These are phyloP conservation scores for Penicillium sp. DNA, from an alignment of 2,329 filamentous ascomycete genomes.

Conservation along the genomic window DNA sequence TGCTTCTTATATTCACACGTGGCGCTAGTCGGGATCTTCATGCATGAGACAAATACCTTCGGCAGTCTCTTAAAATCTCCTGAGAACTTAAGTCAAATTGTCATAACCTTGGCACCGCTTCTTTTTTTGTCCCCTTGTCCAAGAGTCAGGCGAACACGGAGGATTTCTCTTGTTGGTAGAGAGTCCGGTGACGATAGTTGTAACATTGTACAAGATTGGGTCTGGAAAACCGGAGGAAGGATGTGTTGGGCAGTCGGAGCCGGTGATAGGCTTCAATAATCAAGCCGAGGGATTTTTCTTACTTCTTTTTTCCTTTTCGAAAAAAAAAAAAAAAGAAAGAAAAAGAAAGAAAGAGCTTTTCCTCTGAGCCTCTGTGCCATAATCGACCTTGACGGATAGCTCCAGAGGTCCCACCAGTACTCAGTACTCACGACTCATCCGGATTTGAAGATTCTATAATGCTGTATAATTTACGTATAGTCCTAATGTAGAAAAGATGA, in stretches of 20 bases:
- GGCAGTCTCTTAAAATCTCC: constrained; percentile 3
- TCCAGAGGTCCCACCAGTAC: neutral
- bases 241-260: constrained; percentile 12
- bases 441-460: neutral
- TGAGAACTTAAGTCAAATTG: neutral
- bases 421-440: neutral
- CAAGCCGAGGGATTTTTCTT: constrained; percentile 1
- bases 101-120: neutral
- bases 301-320: neutral
- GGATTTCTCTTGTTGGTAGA: neutral
- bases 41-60: constrained; percentile 25
- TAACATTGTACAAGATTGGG: constrained; percentile 11
- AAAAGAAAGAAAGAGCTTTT: constrained; percentile 6
- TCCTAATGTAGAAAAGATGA: neutral
- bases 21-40: constrained; percentile 40
- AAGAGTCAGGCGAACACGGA: constrained; percentile 8
- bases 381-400: neutral
- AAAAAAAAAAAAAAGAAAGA: neutral
- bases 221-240: constrained; percentile 3
- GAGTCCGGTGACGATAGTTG: constrained; percentile 12
- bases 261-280: constrained; percentile 8
- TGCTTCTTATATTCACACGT: constrained; percentile 37
- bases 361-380: constrained; percentile 11
- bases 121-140: neutral
- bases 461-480: neutral